phyloP scores from a whole-genome alignment of 441 rosid genomes.

The Aleurites moluccanus region DNA sequence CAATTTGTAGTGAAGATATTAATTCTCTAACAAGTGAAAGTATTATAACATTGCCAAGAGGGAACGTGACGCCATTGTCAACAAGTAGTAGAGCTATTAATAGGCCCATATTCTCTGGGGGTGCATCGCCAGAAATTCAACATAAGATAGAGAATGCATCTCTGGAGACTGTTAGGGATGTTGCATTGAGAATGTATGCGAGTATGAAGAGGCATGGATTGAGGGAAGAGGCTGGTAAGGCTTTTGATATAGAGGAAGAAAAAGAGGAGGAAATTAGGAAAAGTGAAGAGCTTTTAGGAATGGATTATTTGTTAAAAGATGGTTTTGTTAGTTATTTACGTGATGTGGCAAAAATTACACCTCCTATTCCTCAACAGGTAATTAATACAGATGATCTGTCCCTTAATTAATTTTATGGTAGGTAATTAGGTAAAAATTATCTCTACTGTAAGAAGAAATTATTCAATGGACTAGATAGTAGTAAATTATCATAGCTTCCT shows the following conservation, averaged over 20 bases:
- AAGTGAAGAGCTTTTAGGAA: constrained; percentile 33
- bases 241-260: constrained; percentile 8
- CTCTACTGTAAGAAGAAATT: too few species aligned
- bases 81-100: neutral
- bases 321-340: constrained; percentile 33
- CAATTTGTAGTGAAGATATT: neutral
- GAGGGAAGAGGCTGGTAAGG: constrained; percentile 26
- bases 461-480: too few species aligned
- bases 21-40: constrained; percentile 1
- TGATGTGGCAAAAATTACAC: constrained; percentile 33
- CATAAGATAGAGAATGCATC: constrained; percentile 24
- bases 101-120: neutral
- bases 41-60: constrained; percentile 10
- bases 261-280: constrained; percentile 1
- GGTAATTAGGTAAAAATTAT: too few species aligned
- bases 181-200: constrained; percentile 33
- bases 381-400: too few species aligned
- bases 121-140: constrained; percentile 20
- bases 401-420: neutral
- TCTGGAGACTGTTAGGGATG: constrained; percentile 26
- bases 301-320: constrained; percentile 36
- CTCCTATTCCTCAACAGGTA: constrained; percentile 39
- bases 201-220: constrained; percentile 35
- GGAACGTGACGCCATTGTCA: constrained; percentile 7
- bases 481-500: neutral